Evolutionary conservation across 305 asterid species (phyloP).

Genomic region (Fraxinus xanthoxyloides): DNA sequence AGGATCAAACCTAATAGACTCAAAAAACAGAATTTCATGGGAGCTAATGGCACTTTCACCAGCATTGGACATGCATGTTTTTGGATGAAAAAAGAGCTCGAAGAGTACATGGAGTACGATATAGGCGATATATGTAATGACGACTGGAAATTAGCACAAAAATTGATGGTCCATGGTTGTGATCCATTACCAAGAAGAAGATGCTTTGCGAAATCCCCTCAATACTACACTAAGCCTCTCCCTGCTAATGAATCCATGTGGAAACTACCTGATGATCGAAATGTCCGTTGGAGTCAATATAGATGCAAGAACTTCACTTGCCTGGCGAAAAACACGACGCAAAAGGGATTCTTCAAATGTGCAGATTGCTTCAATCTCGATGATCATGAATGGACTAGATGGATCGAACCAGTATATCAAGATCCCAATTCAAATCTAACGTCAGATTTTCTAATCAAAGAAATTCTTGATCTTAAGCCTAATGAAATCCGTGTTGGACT

Average conservation of each 20-base stretch:
- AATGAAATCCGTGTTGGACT: constrained; percentile 51
- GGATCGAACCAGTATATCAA: constrained; percentile 42
- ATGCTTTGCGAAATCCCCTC: constrained; percentile 53
- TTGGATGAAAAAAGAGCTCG: constrained; percentile 42
- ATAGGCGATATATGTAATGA: constrained; percentile 59
- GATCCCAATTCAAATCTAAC: constrained; percentile 32
- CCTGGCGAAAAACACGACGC: constrained; percentile 28
- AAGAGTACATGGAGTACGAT: constrained; percentile 60
- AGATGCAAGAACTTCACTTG: constrained; percentile 62
- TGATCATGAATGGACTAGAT: constrained; percentile 50
- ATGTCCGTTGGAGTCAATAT: constrained; percentile 55
- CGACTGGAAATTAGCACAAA: constrained; percentile 61
- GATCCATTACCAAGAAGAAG: constrained; percentile 67
- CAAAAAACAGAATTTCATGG: constrained; percentile 61
- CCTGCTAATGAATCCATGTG: constrained; percentile 48
- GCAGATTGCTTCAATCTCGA: constrained; percentile 55
- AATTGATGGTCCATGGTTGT: constrained; percentile 57
- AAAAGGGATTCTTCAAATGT: constrained; percentile 61
- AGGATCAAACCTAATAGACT: constrained; percentile 54
- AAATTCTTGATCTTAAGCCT: constrained; percentile 52
- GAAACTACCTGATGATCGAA: constrained; percentile 50
- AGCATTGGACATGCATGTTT: constrained; percentile 66
- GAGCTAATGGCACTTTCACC: constrained; percentile 55
- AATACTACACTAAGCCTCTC: constrained; percentile 39
- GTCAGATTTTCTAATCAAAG: constrained; percentile 44